A percentile compares a stretch with the other conserved stretches of the same genome.
These are phyloP conservation scores for Scedosporium minutisporum DNA, from an alignment of 2,329 filamentous ascomycete species.

Conservation along the genomic window DNA sequence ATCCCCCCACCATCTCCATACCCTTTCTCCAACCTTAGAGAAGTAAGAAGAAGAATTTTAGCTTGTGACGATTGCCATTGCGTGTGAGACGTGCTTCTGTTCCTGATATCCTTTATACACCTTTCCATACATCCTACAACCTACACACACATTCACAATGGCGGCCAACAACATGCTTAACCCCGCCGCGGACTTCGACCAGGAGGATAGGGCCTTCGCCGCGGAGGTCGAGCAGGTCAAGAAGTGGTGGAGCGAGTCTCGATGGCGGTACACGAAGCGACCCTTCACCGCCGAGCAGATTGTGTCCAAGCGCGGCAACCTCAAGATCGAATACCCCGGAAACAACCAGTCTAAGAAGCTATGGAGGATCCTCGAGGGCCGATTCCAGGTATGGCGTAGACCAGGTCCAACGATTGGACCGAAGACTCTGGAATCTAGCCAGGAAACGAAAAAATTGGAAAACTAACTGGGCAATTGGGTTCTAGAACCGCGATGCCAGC, in stretches of 20 bases:
- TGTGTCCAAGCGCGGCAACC: slow-evolving; percentile 83
- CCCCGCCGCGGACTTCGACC: slow-evolving; percentile 43
- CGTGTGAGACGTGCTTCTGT: neutral
- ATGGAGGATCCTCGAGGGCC: slow-evolving; percentile 77
- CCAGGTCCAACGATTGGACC: neutral
- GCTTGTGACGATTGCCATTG: neutral
- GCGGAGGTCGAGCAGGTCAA: slow-evolving; percentile 83
- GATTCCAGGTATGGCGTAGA: slow-evolving; percentile 59
- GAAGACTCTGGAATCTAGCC: neutral
- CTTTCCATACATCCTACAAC: neutral
- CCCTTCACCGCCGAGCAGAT: slow-evolving; percentile 96
- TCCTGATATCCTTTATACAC: neutral
- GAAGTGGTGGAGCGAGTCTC: slow-evolving; percentile 85
- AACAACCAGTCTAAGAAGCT: slow-evolving; percentile 88
- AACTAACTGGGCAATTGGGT: neutral
- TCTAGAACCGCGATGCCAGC: slow-evolving; percentile 70
- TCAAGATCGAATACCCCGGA: slow-evolving; percentile 87
- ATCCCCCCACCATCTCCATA: slow-evolving; percentile 5
- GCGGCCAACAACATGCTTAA: slow-evolving; percentile 54
- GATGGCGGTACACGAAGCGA: slow-evolving; percentile 88
- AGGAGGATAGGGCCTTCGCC: slow-evolving; percentile 59
- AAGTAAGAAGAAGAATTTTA: neutral
- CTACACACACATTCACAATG: slow-evolving; percentile 26
- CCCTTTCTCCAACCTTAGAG: neutral
- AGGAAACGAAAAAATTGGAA: neutral